Evolutionary conservation across 1,139 yeast genomes (phyloP).

Genomic region (Candida dubliniensis): DNA sequence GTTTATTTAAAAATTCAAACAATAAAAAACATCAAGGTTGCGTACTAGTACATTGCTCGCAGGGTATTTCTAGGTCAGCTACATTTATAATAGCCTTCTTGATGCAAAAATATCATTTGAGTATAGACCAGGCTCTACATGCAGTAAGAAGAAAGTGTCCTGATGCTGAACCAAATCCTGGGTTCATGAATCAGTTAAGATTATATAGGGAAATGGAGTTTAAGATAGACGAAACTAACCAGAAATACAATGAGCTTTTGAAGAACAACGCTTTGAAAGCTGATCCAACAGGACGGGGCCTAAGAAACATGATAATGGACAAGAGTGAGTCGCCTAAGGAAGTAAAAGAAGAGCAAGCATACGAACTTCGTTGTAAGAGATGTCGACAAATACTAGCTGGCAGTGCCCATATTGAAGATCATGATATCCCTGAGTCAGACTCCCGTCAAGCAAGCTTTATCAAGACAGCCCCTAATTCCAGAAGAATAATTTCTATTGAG

Average conservation of each 20-base stretch:
- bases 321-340: background rate
- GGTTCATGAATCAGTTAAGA: constrained; percentile 71
- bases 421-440: constrained; percentile 57
- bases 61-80: constrained; percentile 84
- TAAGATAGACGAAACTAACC: constrained; percentile 24
- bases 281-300: constrained; percentile 31
- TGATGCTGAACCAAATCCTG: constrained; percentile 68
- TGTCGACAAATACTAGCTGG: constrained; percentile 63
- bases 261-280: constrained; percentile 23
- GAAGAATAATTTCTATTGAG: constrained; percentile 53
- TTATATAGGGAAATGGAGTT: constrained; percentile 48
- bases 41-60: constrained; percentile 72
- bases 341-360: constrained; percentile 15
- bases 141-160: constrained; percentile 66
- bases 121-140: constrained; percentile 61
- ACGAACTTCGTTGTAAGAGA: constrained; percentile 62
- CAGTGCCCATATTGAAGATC: constrained; percentile 52
- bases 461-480: constrained; percentile 59
- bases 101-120: constrained; percentile 69
- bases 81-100: constrained; percentile 73
- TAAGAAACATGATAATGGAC: constrained; percentile 18
- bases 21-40: constrained; percentile 46
- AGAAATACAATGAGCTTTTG: constrained; percentile 29
- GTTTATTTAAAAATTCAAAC: constrained; percentile 45
- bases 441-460: constrained; percentile 64